Percentiles rank a stretch among this genome's conserved stretches.
Conservation (phyloP, 345 rosid species). For the Aurinia saxatilis region DNA sequence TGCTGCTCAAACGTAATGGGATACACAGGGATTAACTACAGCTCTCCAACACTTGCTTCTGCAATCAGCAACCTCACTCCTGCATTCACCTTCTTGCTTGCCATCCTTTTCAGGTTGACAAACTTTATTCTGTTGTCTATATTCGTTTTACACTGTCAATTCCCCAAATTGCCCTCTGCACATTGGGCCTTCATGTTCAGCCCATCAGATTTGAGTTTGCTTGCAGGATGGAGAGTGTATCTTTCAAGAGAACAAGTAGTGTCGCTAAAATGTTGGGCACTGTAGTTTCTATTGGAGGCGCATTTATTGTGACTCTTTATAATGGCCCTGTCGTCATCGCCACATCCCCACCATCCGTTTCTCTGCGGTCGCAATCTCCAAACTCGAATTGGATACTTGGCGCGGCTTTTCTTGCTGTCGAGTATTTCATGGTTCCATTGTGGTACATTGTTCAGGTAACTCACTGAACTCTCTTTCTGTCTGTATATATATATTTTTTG, state of each 20-base stretch:
- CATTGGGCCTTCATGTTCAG: background rate
- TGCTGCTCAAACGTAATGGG: constrained; percentile 76
- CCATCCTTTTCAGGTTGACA: constrained; percentile 62
- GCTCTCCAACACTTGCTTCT: constrained; percentile 91
- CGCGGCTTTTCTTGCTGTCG: constrained; percentile 56
- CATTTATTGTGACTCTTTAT: constrained; percentile 67
- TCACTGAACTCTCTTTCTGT: background rate
- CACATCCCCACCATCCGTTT: constrained; percentile 27
- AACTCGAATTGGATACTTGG: constrained; percentile 64
- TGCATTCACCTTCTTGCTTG: constrained; percentile 89
- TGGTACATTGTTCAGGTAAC: constrained; percentile 77
- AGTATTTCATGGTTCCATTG: constrained; percentile 58
- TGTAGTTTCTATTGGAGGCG: constrained; percentile 65
- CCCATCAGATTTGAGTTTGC: constrained; percentile 8
- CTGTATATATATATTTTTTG: background rate
- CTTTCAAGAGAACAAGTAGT: constrained; percentile 47
- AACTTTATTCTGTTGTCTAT: background rate
- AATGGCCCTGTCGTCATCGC: constrained; percentile 55
- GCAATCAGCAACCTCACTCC: constrained; percentile 96
- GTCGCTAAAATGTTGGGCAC: constrained; percentile 82
- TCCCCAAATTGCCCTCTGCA: too few species aligned
- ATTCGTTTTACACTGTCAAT: constrained; percentile 5
- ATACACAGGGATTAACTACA: constrained; percentile 69
- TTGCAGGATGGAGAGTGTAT: constrained; percentile 69
- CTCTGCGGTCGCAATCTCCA: constrained; percentile 35